A percentile compares a stretch with the other conserved stretches of the same genome.
Conservation (phyloP, 1,284 basidiomycete genomes). For the Mixia osmundae region DNA sequence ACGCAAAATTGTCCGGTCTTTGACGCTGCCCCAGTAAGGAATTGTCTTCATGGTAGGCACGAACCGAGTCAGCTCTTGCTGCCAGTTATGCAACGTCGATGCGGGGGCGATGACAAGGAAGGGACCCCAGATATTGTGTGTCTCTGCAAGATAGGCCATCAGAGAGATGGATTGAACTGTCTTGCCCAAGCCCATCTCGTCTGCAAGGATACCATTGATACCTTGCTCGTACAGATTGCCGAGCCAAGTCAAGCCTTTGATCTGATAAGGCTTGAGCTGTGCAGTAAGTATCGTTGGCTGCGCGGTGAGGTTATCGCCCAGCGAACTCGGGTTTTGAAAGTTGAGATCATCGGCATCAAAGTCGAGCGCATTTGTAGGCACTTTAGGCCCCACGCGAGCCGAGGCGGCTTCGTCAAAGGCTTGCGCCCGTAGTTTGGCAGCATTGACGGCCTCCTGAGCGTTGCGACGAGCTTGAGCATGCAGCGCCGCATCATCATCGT, state of each 20-base stretch:
- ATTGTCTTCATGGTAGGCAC: slow-evolving; percentile 81
- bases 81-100: slow-evolving; percentile 97
- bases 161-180: slow-evolving; percentile 97
- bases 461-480: slow-evolving; percentile 68
- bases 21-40: slow-evolving; percentile 96
- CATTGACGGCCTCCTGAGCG: slow-evolving; percentile 65
- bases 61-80: slow-evolving; percentile 90
- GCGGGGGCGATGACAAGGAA: slow-evolving; percentile 98
- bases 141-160: slow-evolving; percentile 86
- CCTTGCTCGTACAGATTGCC: slow-evolving; percentile 96
- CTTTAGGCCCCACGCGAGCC: slow-evolving; percentile 9
- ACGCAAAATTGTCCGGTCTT: slow-evolving; percentile 78
- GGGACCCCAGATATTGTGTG: slow-evolving; percentile 96
- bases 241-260: slow-evolving; percentile 96
- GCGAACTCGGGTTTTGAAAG: slow-evolving; percentile 95
- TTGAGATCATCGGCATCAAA: slow-evolving; percentile 94
- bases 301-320: slow-evolving; percentile 61
- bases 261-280: slow-evolving; percentile 91
- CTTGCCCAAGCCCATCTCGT: slow-evolving; percentile 97
- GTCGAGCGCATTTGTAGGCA: slow-evolving; percentile 35
- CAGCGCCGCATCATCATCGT: slow-evolving; percentile 76
- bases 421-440: slow-evolving; percentile 54
- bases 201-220: slow-evolving; percentile 92
- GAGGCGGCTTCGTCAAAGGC: slow-evolving; percentile 60
- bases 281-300: slow-evolving; percentile 96